These are phyloP conservation scores for Fonsecaea nubica DNA, from an alignment of 2,329 filamentous ascomycete genomes.

Conservation along the genomic window DNA sequence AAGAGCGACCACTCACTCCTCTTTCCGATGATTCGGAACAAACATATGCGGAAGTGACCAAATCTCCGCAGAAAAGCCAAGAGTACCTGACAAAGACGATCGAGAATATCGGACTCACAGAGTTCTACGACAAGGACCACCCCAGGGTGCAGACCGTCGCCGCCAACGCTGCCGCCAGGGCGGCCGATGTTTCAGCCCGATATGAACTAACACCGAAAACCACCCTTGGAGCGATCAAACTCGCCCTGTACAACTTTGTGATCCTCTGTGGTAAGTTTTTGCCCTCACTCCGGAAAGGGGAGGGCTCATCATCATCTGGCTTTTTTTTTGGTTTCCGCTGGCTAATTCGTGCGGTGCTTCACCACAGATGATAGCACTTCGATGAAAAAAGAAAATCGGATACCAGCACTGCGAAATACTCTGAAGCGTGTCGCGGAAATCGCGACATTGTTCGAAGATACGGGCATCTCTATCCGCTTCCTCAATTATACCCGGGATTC, in stretches of 20 bases:
- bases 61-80: neutral
- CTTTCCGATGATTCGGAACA: slow-evolving; percentile 1
- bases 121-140: neutral
- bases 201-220: neutral
- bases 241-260: slow-evolving; percentile 2
- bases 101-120: neutral
- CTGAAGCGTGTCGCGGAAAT: neutral
- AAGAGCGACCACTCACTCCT: neutral
- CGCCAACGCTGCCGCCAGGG: neutral
- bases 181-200: neutral
- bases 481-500: neutral
- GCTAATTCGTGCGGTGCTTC: neutral
- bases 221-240: neutral
- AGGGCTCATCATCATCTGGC: no score
- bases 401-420: neutral
- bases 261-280: neutral
- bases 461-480: neutral
- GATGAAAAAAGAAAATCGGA: neutral
- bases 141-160: neutral
- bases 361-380: neutral
- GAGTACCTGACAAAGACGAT: neutral
- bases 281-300: neutral
- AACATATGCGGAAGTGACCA: slow-evolving; percentile 3
- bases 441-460: neutral
- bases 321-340: no score